phyloP scores from a whole-genome alignment of 2,329 filamentous ascomycete genomes.

The Talaromyces sp. region DNA sequence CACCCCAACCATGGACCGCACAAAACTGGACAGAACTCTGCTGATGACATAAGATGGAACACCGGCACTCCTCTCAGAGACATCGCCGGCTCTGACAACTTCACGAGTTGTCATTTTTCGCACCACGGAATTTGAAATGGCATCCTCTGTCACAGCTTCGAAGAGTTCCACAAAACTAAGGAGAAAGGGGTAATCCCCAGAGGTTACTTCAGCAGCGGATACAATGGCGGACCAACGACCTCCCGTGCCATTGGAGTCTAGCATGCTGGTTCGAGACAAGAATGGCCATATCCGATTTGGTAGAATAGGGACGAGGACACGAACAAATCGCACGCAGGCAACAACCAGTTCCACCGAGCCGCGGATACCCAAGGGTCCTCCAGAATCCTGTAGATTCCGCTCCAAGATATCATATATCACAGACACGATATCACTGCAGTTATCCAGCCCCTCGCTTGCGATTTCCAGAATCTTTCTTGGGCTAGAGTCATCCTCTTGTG shows the following conservation, averaged over 20 bases:
- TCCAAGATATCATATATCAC: constrained; percentile 85
- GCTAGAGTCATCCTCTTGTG: constrained; percentile 28
- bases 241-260: constrained; percentile 69
- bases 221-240: constrained; percentile 74
- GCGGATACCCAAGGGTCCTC: constrained; percentile 56
- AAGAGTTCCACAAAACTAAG: constrained; percentile 69
- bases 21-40: constrained; percentile 65
- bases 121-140: constrained; percentile 52
- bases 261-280: constrained; percentile 71
- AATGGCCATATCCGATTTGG: constrained; percentile 89
- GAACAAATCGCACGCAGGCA: constrained; percentile 74
- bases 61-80: constrained; percentile 55
- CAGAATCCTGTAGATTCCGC: constrained; percentile 47
- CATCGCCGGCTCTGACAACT: constrained; percentile 23
- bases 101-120: constrained; percentile 31
- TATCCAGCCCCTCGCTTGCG: constrained; percentile 44
- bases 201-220: constrained; percentile 73
- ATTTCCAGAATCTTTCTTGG: constrained; percentile 44
- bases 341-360: constrained; percentile 63
- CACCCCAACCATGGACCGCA: constrained; percentile 71
- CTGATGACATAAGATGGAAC: constrained; percentile 73
- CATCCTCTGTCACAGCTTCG: constrained; percentile 68
- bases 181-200: constrained; percentile 72
- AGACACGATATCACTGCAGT: constrained; percentile 63
- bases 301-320: constrained; percentile 63